Evolutionary conservation across 2,329 filamentous ascomycete genomes (phyloP).

Genomic region (Penicillium janthinellum): DNA sequence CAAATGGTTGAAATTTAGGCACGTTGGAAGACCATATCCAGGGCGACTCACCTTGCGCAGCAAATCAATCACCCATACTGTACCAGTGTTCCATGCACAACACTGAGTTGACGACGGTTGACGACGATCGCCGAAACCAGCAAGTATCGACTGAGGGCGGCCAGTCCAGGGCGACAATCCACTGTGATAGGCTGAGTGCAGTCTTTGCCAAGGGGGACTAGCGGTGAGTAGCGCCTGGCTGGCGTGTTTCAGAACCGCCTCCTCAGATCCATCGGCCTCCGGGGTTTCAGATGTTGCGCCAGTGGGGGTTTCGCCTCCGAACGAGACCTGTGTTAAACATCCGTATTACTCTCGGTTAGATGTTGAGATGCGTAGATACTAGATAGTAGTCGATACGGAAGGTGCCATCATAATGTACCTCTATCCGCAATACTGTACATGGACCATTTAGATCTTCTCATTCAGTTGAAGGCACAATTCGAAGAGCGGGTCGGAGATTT

Average conservation of each 20-base stretch:
- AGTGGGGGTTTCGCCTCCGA: neutral
- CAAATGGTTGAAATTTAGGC: neutral
- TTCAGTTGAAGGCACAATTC: neutral
- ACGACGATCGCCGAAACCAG: slow-evolving; percentile 8
- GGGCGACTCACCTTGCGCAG: neutral
- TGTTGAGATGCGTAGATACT: neutral
- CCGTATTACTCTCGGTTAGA: neutral
- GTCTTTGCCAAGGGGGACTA: slow-evolving; percentile 18
- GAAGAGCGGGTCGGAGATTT: neutral
- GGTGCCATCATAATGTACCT: too few species aligned
- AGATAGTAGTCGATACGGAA: too few species aligned
- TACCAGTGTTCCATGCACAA: neutral
- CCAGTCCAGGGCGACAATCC: neutral
- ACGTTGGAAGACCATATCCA: neutral
- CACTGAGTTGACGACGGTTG: neutral
- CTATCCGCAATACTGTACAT: too few species aligned
- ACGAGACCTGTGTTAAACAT: neutral
- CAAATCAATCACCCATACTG: neutral
- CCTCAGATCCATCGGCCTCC: slow-evolving; percentile 22
- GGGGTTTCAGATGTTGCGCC: slow-evolving; percentile 30
- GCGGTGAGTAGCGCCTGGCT: slow-evolving; percentile 25
- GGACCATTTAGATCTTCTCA: too few species aligned
- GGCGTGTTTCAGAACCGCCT: slow-evolving; percentile 34
- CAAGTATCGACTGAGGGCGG: slow-evolving; percentile 11
- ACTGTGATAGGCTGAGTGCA: slow-evolving; percentile 10